Conservation (phyloP, 1,284 basidiomycete genomes). For the Abortiporus biennis region DNA sequence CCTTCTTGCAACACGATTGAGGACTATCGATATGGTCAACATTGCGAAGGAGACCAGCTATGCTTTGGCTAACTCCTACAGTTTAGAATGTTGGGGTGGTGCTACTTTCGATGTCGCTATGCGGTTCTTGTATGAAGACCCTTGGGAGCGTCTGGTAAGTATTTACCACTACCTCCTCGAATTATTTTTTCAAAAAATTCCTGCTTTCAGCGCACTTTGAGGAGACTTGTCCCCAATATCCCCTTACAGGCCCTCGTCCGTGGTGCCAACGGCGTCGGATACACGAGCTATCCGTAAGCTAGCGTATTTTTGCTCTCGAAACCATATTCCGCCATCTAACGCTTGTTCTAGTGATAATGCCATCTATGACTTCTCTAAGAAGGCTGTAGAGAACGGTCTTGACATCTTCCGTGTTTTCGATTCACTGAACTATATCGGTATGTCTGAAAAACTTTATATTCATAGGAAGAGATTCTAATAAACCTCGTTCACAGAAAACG, state of each 20-base stretch:
- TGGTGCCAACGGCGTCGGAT: constrained; percentile 98
- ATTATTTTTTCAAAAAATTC: constrained; percentile 1
- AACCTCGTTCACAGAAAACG: constrained; percentile 2
- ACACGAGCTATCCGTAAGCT: constrained; percentile 94
- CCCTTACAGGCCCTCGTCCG: constrained; percentile 98
- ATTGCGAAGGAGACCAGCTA: constrained; percentile 98
- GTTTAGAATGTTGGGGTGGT: constrained; percentile 99
- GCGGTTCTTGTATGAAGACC: constrained; percentile 99
- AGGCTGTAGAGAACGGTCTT: constrained; percentile 97
- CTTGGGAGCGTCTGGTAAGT: constrained; percentile 93
- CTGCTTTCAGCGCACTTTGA: constrained; percentile 68
- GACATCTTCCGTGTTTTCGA: constrained; percentile 99
- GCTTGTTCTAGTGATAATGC: constrained; percentile 81
- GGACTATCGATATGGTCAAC: constrained; percentile 97
- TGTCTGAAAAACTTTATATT: too few relatives aligned
- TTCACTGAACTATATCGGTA: constrained; percentile 96
- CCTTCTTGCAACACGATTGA: constrained; percentile 91
- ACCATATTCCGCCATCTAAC: neutral
- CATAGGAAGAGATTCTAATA: too few relatives aligned
- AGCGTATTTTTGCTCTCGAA: neutral
- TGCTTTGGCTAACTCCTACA: constrained; percentile 94
- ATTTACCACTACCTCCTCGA: constrained; percentile 1
- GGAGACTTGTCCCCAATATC: constrained; percentile 97
- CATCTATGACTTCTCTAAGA: constrained; percentile 98
- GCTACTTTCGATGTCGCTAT: constrained; percentile 99